These are phyloP conservation scores for Fusarium robinianum DNA, from an alignment of 2,329 filamentous ascomycete species.

Conservation along the genomic window DNA sequence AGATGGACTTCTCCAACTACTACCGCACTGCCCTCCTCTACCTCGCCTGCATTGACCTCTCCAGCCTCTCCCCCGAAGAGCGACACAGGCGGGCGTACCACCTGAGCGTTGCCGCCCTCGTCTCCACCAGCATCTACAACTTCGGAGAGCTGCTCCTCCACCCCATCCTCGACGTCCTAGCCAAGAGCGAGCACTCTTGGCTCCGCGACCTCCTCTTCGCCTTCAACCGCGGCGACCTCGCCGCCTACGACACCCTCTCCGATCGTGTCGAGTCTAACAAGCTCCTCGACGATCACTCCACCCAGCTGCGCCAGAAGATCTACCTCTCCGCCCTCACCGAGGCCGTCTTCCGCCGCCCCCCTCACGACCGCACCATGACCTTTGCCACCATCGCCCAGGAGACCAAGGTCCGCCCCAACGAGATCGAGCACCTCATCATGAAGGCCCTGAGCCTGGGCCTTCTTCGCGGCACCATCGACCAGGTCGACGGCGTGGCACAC, in stretches of 20 bases:
- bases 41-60: constrained; percentile 90
- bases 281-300: constrained; percentile 77
- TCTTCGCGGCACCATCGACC: constrained; percentile 89
- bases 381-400: constrained; percentile 87
- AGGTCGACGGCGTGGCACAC: constrained; percentile 89
- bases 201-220: constrained; percentile 94
- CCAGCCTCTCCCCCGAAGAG: constrained; percentile 73
- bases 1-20: constrained; percentile 92
- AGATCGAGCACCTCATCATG: constrained; percentile 99
- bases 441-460: constrained; percentile 95
- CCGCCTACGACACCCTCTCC: constrained; percentile 81
- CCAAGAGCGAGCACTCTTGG: constrained; percentile 74
- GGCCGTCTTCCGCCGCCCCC: constrained; percentile 91
- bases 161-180: constrained; percentile 86
- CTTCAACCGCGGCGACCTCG: constrained; percentile 94
- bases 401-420: constrained; percentile 86
- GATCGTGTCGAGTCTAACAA: constrained; percentile 80
- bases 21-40: constrained; percentile 98
- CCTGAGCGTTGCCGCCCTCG: constrained; percentile 86
- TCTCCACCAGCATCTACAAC: constrained; percentile 97
- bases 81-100: constrained; percentile 86
- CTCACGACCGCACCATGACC: constrained; percentile 92
- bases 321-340: constrained; percentile 95
- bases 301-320: constrained; percentile 95
- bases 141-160: constrained; percentile 98